Percentiles rank a stretch among this genome's conserved stretches.
phyloP scores from a whole-genome alignment of 2,329 filamentous ascomycete genomes.

The Saccharata proteae region DNA sequence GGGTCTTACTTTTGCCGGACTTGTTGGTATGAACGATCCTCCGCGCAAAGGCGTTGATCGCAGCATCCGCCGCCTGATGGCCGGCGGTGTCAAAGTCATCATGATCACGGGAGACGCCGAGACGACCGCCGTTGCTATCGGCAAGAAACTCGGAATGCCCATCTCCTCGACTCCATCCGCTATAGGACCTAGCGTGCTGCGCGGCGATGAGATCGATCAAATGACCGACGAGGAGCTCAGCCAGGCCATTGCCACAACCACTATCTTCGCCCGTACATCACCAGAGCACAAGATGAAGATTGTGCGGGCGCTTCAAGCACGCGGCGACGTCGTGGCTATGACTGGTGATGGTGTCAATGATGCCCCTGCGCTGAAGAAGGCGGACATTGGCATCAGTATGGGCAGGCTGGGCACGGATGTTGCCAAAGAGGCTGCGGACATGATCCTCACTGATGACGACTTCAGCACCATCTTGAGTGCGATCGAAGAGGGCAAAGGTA shows the following conservation, averaged over 20 bases:
- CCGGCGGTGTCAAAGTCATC: slow-evolving; percentile 89
- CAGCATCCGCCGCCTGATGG: slow-evolving; percentile 80
- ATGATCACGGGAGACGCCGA: slow-evolving; percentile 99
- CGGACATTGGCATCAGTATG: slow-evolving; percentile 97
- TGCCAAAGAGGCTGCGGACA: slow-evolving; percentile 89
- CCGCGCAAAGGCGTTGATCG: slow-evolving; percentile 81
- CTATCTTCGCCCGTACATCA: slow-evolving; percentile 90
- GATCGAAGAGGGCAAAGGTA: slow-evolving; percentile 97
- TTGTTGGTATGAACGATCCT: slow-evolving; percentile 96
- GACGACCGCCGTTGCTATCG: slow-evolving; percentile 87
- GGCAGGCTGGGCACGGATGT: slow-evolving; percentile 90
- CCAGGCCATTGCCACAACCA: slow-evolving; percentile 74
- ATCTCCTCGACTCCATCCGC: slow-evolving; percentile 48
- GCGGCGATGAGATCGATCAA: slow-evolving; percentile 81
- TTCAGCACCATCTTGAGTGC: slow-evolving; percentile 86
- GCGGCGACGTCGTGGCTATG: slow-evolving; percentile 97
- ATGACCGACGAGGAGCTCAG: slow-evolving; percentile 81
- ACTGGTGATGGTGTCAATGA: slow-evolving; percentile 98
- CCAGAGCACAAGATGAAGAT: slow-evolving; percentile 99
- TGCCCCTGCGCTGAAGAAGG: slow-evolving; percentile 89
- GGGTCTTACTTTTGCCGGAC: slow-evolving; percentile 75
- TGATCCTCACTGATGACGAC: slow-evolving; percentile 83
- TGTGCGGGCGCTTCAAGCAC: slow-evolving; percentile 75
- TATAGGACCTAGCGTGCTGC: slow-evolving; percentile 58
- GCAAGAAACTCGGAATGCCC: slow-evolving; percentile 87